These are phyloP conservation scores for Cercospora canescens DNA, from an alignment of 2,329 filamentous ascomycete species.

Conservation along the genomic window DNA sequence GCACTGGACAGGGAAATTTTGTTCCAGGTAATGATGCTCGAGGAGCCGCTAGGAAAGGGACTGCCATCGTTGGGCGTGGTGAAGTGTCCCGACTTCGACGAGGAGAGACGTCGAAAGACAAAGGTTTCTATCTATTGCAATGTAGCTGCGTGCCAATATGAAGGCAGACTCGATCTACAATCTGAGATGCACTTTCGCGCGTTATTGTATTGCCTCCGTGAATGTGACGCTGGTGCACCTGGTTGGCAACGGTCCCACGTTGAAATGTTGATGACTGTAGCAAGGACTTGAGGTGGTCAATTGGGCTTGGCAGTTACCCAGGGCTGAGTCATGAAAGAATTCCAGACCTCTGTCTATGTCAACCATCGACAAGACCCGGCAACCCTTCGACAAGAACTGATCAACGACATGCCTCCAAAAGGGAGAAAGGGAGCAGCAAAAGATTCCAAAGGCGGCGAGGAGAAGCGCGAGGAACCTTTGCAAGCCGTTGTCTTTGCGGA, in stretches of 20 bases:
- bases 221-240: neutral
- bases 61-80: neutral
- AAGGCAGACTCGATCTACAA: neutral
- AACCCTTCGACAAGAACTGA: conserved; percentile 15
- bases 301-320: neutral
- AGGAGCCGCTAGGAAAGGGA: conserved; percentile 10
- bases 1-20: neutral
- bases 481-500: conserved; percentile 80
- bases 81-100: neutral
- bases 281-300: neutral
- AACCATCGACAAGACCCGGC: neutral
- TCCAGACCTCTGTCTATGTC: neutral
- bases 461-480: conserved; percentile 62
- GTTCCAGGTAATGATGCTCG: conserved; percentile 13
- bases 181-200: neutral
- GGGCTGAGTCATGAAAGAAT: conserved; percentile 8
- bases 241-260: too few relatives aligned
- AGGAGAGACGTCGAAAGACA: neutral
- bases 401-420: conserved; percentile 48
- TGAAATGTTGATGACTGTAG: neutral
- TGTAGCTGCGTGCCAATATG: neutral
- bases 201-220: too few relatives aligned
- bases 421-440: conserved; percentile 43
- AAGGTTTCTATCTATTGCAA: neutral
- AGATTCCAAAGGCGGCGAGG: conserved; percentile 48